Percentiles rank a stretch among this genome's conserved stretches.
Evolutionary conservation across 768 basidiomycete species (phyloP).

Genomic region (Trametes gibbosa): DNA sequence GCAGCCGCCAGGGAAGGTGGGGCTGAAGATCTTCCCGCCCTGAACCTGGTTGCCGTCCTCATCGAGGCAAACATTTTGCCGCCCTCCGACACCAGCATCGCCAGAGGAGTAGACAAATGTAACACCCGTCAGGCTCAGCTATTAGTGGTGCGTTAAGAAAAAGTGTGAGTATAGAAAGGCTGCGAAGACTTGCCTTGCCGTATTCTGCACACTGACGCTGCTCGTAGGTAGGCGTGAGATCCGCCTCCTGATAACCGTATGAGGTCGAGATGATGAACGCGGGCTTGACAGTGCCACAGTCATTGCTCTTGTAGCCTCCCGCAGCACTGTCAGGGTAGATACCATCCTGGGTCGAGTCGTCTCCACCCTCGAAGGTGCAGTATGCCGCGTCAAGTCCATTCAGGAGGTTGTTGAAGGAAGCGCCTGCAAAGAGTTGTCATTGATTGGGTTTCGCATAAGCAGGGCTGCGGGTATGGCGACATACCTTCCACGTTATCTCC

Average conservation of each 20-base stretch:
- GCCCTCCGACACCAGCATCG: conserved; percentile 43
- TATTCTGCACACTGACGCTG: conserved; percentile 44
- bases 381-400: conserved; percentile 43
- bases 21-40: conserved; percentile 26
- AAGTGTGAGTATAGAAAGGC: background rate
- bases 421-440: no score
- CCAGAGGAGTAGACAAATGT: conserved; percentile 46
- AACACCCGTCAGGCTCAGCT: conserved; percentile 33
- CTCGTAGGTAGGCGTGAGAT: conserved; percentile 35
- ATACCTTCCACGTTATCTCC: conserved; percentile 23
- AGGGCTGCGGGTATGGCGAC: no score
- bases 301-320: conserved; percentile 36
- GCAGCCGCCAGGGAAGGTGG: conserved; percentile 35
- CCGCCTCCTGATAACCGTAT: conserved; percentile 37
- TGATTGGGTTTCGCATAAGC: no score
- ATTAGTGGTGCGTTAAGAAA: background rate
- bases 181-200: conserved; percentile 30
- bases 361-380: conserved; percentile 46
- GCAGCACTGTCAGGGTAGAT: conserved; percentile 40
- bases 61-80: conserved; percentile 31
- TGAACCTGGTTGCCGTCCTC: conserved; percentile 23
- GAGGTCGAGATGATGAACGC: conserved; percentile 42
- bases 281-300: conserved; percentile 36
- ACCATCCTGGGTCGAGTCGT: conserved; percentile 37
- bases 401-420: conserved; percentile 43